phyloP scores from a whole-genome alignment of 805 yeast genomes.

The Starmerella davenportii region DNA sequence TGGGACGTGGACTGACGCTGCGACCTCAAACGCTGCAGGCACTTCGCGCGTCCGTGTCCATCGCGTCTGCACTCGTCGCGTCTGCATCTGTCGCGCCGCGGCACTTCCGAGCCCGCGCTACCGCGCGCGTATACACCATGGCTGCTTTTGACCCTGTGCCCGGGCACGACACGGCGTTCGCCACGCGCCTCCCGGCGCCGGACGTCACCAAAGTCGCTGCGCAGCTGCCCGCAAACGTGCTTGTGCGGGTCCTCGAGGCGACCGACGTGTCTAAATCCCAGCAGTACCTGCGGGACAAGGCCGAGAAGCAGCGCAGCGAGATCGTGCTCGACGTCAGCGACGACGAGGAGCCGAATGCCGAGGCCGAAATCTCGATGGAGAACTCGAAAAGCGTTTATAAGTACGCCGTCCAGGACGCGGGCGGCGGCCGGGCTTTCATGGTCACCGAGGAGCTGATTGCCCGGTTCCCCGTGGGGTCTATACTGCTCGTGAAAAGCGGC shows the following conservation, averaged over 20 bases:
- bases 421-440: constrained; percentile 4
- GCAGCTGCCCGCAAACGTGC: neutral
- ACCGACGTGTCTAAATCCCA: neutral
- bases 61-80: too few species aligned
- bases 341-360: neutral
- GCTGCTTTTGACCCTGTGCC: too few species aligned
- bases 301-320: neutral
- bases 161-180: too few species aligned
- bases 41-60: too few species aligned
- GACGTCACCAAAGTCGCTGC: neutral
- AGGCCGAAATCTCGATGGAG: neutral
- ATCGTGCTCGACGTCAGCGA: neutral
- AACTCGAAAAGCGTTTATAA: neutral
- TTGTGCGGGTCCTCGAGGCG: neutral
- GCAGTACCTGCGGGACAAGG: neutral
- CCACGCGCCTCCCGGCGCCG: too few species aligned
- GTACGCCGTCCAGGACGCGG: constrained; percentile 11
- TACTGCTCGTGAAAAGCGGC: neutral
- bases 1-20: too few species aligned
- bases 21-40: too few species aligned
- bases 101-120: too few species aligned
- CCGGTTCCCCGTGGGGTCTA: constrained; percentile 1
- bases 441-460: constrained; percentile 1
- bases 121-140: too few species aligned
- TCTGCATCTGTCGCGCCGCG: too few species aligned